These are phyloP conservation scores for Gillenia trifoliata DNA, from an alignment of 306 rosid species.

Conservation along the genomic window DNA sequence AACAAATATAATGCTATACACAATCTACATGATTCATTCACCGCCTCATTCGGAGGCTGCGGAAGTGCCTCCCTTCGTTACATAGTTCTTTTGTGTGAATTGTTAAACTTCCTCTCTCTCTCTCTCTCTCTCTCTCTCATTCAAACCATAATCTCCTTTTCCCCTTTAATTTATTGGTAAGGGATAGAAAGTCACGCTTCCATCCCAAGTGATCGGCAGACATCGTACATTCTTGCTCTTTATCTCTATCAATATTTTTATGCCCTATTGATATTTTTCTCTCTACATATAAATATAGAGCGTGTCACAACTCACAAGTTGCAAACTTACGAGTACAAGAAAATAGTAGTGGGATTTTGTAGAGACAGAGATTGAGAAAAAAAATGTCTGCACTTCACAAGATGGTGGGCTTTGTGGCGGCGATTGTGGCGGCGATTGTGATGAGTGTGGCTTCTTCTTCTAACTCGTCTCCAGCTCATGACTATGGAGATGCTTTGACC, in stretches of 20 bases:
- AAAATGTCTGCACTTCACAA: not conserved
- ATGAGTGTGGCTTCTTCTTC: slow-evolving; percentile 1
- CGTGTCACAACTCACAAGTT: not conserved
- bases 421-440: not conserved
- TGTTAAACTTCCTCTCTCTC: not conserved
- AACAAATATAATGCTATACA: not conserved
- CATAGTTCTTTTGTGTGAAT: not conserved
- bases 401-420: slow-evolving; percentile 6
- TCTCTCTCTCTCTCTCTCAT: not conserved
- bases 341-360: not conserved
- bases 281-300: not conserved
- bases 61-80: slow-evolving; percentile 16
- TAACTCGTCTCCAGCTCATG: slow-evolving; percentile 15
- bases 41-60: slow-evolving; percentile 14
- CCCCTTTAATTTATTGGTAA: not conserved
- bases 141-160: too few species aligned
- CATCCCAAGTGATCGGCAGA: not conserved
- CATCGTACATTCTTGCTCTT: not conserved
- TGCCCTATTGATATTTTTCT: not conserved
- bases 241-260: not conserved
- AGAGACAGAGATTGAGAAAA: not conserved
- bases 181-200: not conserved
- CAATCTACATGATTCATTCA: slow-evolving; percentile 2
- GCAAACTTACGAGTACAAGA: not conserved
- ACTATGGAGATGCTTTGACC: slow-evolving; percentile 42